Percentiles rank a stretch among this genome's conserved stretches.
Conservation (phyloP, 2,329 filamentous ascomycete species). For the Cordyceps cateniannulata region DNA sequence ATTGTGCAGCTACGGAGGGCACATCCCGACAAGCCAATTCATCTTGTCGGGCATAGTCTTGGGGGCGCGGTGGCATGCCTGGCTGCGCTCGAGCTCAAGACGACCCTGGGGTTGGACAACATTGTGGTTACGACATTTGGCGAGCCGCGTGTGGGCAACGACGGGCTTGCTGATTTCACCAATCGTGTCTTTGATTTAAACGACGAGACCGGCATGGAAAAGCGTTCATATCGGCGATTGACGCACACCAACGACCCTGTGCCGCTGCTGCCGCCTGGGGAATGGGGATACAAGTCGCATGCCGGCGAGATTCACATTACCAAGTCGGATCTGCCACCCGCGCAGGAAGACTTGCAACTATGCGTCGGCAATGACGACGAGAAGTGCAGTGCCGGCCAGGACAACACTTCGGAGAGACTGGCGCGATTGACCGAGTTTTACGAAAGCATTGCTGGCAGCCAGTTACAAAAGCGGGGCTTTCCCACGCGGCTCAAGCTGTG, state of each 20-base stretch:
- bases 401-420: conserved; percentile 27
- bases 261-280: conserved; percentile 73
- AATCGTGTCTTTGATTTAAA: conserved; percentile 44
- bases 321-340: conserved; percentile 63
- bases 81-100: conserved; percentile 72
- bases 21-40: conserved; percentile 66
- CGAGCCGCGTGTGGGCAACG: conserved; percentile 66
- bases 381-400: conserved; percentile 61
- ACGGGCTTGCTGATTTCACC: conserved; percentile 48
- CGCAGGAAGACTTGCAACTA: conserved; percentile 57
- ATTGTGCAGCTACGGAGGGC: conserved; percentile 52
- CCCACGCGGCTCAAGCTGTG: conserved; percentile 66
- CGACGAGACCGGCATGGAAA: conserved; percentile 21
- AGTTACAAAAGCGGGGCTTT: conserved; percentile 38
- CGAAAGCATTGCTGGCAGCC: conserved; percentile 13
- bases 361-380: conserved; percentile 69
- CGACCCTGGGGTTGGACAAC: conserved; percentile 66
- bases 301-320: conserved; percentile 82
- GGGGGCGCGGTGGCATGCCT: conserved; percentile 88
- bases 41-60: conserved; percentile 83
- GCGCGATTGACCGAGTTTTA: conserved; percentile 19
- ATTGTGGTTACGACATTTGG: conserved; percentile 84
- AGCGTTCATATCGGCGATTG: conserved; percentile 60
- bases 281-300: conserved; percentile 86
- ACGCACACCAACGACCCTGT: conserved; percentile 87